phyloP scores from a whole-genome alignment of 23 red algal species.

The Gracilaria gracilis region DNA sequence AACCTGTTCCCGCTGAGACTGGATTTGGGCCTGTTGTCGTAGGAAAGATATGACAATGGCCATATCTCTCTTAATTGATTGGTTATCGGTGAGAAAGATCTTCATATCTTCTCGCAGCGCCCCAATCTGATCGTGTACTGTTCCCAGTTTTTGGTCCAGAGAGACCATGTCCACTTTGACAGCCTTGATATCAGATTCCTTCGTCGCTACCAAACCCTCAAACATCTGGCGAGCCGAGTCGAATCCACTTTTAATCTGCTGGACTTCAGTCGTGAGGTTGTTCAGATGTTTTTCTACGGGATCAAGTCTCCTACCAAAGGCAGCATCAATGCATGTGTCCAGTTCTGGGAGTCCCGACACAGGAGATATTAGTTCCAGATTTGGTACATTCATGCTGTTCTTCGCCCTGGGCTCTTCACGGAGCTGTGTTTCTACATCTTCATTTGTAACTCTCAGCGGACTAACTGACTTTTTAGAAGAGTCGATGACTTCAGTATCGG shows the following conservation, averaged over 20 bases:
- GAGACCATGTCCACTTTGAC: background rate
- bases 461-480: background rate
- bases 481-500: background rate
- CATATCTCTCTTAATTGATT: slow-evolving; percentile 16
- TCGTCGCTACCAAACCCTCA: background rate
- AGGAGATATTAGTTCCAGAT: slow-evolving; percentile 24
- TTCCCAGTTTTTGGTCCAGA: background rate
- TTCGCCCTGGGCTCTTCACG: background rate
- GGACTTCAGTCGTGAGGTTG: slow-evolving; percentile 11
- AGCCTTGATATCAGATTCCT: slow-evolving; percentile 9
- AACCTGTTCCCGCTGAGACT: slow-evolving; percentile 15
- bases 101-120: background rate
- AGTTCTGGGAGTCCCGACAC: background rate
- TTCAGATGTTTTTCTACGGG: background rate
- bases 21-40: background rate
- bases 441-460: background rate
- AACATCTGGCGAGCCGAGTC: slow-evolving; percentile 6
- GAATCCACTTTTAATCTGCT: background rate
- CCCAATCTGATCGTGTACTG: background rate
- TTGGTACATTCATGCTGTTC: background rate
- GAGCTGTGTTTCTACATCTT: background rate
- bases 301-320: slow-evolving; percentile 9
- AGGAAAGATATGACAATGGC: background rate
- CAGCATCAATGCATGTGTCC: background rate
- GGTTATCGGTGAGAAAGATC: background rate